Percentiles rank a stretch among this genome's conserved stretches.
Evolutionary conservation across 2,329 filamentous ascomycete species (phyloP).

Genomic region (Tolypocladium endophyticum): DNA sequence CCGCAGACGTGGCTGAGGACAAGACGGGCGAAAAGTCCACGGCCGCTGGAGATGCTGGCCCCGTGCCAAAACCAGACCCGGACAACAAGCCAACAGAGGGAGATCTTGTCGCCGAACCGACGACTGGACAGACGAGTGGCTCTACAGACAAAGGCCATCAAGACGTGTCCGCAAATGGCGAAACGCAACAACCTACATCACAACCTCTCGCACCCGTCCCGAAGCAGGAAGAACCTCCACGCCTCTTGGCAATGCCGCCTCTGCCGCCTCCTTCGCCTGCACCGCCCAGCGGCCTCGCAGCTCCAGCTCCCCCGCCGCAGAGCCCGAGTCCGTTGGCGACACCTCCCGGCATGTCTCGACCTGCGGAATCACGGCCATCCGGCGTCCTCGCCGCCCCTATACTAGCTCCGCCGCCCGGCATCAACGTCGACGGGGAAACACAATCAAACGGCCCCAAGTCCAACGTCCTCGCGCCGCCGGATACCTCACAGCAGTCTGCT

Average conservation of each 20-base stretch:
- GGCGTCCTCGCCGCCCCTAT: conserved; percentile 26
- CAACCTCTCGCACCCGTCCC: not conserved
- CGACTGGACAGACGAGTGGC: not conserved
- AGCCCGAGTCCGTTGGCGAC: conserved; percentile 7
- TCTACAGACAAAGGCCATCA: not conserved
- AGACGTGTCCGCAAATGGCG: not conserved
- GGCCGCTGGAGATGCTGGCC: not conserved
- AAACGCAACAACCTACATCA: not conserved
- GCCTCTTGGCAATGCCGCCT: conserved; percentile 10
- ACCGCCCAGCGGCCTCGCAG: conserved; percentile 7
- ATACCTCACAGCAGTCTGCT: conserved; percentile 20
- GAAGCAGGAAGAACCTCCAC: conserved; percentile 3
- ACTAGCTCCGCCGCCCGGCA: conserved; percentile 23
- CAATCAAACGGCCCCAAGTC: conserved; percentile 26
- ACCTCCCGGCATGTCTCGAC: conserved; percentile 11
- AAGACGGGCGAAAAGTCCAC: conserved; percentile 3
- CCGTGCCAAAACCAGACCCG: not conserved
- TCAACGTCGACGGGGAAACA: conserved; percentile 13
- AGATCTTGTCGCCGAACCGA: not conserved
- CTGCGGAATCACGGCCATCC: conserved; percentile 15
- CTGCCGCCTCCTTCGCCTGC: conserved; percentile 8
- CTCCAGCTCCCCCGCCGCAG: conserved; percentile 7
- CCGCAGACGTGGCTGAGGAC: conserved; percentile 5
- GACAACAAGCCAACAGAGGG: not conserved
- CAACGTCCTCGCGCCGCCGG: conserved; percentile 34